Base-by-base conservation (phyloP, 768 basidiomycete genomes). In the Phlegmacium glaucopus region DNA sequence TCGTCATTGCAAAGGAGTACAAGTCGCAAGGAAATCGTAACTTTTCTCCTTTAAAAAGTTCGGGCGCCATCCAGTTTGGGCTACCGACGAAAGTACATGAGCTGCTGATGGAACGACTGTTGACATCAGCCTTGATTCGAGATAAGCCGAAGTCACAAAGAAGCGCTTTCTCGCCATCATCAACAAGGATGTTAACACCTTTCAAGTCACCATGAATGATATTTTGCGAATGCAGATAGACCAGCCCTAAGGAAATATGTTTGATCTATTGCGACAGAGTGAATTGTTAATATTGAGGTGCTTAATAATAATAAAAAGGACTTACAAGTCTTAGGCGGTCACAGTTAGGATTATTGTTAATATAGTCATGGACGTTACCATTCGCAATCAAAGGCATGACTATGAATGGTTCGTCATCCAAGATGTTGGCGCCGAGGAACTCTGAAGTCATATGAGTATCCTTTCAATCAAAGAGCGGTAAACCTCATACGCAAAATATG, bases 141-240 rank as follows among this genome's bases (percentile, higher is more conserved):
- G 61, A 51, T 3, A 62, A 54, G 1, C 62, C 62, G 47, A 64
- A 64, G 42, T 64, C 62, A 32, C 61, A 61, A 6, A 64, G 49
- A 6, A 62, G 44, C 4, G 57, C 54, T 5, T 48, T 52, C 39
- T 49, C 56, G 7, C 50, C 52, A 37, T 64, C 56, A 36, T 60
- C 61, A 10, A 62, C 53, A 9, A 64, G 55, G 17, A 64, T 44
- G 46, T 62, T 61, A 12, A 52, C 45, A 47, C 56, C 61, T 54
- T 65, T 65, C 11, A 67, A 46, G 35, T 67, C 61, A 18, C 64
- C 61, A 45, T 64, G 65, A 12, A 64, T 53, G 27, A 67, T 56
- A 4, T 51, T 51, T 44, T 55, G 49, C 3, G 52, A 39, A 35
- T 66, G 64, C 12, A 66, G 52, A 43, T 63, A 61, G 13, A 49